phyloP scores from a whole-genome alignment of 495 filamentous ascomycete species.

The Penicillium malachiteum region DNA sequence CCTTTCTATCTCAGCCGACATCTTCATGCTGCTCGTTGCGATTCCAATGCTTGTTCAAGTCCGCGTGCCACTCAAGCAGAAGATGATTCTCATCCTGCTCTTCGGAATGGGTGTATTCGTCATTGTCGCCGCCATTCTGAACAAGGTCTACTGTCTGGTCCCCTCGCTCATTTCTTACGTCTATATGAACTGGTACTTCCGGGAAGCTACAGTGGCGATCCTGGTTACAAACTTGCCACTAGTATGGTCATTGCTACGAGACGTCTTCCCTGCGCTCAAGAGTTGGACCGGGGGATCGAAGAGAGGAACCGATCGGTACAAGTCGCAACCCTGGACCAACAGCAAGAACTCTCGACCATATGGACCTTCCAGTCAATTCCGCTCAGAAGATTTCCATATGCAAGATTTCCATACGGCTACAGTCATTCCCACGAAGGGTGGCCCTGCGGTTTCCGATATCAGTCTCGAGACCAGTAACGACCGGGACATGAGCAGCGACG shows the following conservation, averaged over 20 bases:
- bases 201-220: conserved; percentile 65
- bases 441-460: conserved; percentile 27
- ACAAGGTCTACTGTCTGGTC: conserved; percentile 67
- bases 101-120: conserved; percentile 65
- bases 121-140: conserved; percentile 62
- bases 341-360: conserved; percentile 37
- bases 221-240: conserved; percentile 66
- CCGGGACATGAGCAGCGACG: conserved; percentile 39
- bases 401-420: conserved; percentile 28
- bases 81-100: conserved; percentile 52
- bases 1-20: conserved; percentile 65
- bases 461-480: conserved; percentile 31
- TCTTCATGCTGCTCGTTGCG: conserved; percentile 63
- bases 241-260: conserved; percentile 61
- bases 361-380: conserved; percentile 32
- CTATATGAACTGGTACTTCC: conserved; percentile 71
- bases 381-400: conserved; percentile 37
- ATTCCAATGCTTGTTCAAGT: conserved; percentile 61
- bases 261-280: conserved; percentile 54
- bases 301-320: conserved; percentile 37
- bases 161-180: conserved; percentile 45
- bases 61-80: conserved; percentile 54
- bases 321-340: conserved; percentile 35
- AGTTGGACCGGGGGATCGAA: conserved; percentile 48
- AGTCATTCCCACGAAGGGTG: conserved; percentile 29